These are phyloP conservation scores for Trichoderma hamatum DNA, from an alignment of 2,329 filamentous ascomycete genomes.

Conservation along the genomic window DNA sequence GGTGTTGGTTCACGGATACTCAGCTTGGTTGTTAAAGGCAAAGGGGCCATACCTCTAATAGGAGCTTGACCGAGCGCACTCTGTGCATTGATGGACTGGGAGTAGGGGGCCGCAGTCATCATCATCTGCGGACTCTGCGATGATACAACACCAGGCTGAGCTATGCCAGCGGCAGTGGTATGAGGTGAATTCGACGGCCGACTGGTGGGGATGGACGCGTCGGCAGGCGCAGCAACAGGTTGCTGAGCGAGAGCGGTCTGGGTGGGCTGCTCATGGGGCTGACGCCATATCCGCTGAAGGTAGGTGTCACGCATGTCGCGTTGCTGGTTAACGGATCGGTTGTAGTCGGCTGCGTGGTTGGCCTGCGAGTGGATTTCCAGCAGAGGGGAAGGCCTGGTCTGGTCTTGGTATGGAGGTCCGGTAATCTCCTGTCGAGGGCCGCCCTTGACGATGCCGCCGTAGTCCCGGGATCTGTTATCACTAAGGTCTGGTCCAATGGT, in stretches of 20 bases:
- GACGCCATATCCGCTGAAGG: constrained; percentile 78
- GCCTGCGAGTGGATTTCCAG: constrained; percentile 84
- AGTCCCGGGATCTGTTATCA: constrained; percentile 77
- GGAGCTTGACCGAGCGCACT: constrained; percentile 72
- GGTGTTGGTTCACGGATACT: constrained; percentile 65
- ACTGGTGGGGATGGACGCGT: constrained; percentile 52
- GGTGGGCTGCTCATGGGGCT: constrained; percentile 75
- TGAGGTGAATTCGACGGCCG: constrained; percentile 63
- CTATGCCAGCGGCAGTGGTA: constrained; percentile 55
- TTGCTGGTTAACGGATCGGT: constrained; percentile 79
- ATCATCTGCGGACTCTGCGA: constrained; percentile 68
- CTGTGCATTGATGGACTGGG: constrained; percentile 71
- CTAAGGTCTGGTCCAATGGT: constrained; percentile 77
- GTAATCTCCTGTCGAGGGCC: constrained; percentile 88
- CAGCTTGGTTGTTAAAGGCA: constrained; percentile 53
- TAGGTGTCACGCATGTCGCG: constrained; percentile 79
- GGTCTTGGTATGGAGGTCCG: constrained; percentile 85
- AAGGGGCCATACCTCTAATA: constrained; percentile 67
- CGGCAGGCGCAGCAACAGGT: constrained; percentile 46
- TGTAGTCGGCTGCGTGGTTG: constrained; percentile 87
- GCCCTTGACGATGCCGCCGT: constrained; percentile 74
- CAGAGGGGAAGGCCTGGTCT: constrained; percentile 74
- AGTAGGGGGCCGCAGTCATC: constrained; percentile 68
- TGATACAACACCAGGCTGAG: constrained; percentile 60
- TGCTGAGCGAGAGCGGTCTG: constrained; percentile 47